Percentiles rank a stretch among this genome's conserved stretches.
Conservation (phyloP, 805 yeast species). For the Pichia nanzhaoensis region DNA sequence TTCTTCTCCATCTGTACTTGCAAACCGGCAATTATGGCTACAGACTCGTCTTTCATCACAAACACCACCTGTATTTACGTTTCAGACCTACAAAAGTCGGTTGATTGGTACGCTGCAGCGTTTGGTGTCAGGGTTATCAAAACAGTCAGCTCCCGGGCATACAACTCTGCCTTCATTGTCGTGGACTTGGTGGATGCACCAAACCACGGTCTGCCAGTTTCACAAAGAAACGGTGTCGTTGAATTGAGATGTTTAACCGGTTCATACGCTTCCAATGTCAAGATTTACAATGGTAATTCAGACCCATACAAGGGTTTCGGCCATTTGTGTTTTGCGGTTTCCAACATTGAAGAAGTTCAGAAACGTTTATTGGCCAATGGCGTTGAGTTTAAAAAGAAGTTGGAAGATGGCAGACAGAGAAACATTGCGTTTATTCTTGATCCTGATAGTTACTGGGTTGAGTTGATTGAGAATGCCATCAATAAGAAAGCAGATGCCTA, state of each 20-base stretch:
- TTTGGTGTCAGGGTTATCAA: slow-evolving; percentile 66
- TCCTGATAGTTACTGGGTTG: slow-evolving; percentile 97
- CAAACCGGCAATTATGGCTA: neutral
- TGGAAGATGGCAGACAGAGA: slow-evolving; percentile 86
- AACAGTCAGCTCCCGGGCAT: slow-evolving; percentile 47
- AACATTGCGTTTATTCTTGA: slow-evolving; percentile 92
- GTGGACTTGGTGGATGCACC: slow-evolving; percentile 40
- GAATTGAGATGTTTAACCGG: slow-evolving; percentile 76
- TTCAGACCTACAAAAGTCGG: slow-evolving; percentile 68
- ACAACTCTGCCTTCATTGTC: slow-evolving; percentile 65
- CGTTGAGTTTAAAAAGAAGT: slow-evolving; percentile 74
- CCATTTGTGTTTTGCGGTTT: slow-evolving; percentile 84
- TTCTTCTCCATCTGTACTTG: no score
- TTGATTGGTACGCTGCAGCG: slow-evolving; percentile 64
- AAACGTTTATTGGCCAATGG: slow-evolving; percentile 48
- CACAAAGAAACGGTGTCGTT: slow-evolving; percentile 56
- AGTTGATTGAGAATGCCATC: slow-evolving; percentile 58
- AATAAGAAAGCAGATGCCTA: slow-evolving; percentile 37
- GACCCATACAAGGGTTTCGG: slow-evolving; percentile 90
- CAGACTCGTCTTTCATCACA: slow-evolving; percentile 34
- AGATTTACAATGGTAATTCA: slow-evolving; percentile 73
- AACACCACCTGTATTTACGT: slow-evolving; percentile 79
- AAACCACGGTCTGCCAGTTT: slow-evolving; percentile 33
- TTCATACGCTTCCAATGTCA: slow-evolving; percentile 38
- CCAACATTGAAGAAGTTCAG: slow-evolving; percentile 63